A percentile compares a stretch with the other conserved stretches of the same genome.
phyloP scores from a whole-genome alignment of 495 filamentous ascomycete genomes.

The Lindgomyces ingoldianus region DNA sequence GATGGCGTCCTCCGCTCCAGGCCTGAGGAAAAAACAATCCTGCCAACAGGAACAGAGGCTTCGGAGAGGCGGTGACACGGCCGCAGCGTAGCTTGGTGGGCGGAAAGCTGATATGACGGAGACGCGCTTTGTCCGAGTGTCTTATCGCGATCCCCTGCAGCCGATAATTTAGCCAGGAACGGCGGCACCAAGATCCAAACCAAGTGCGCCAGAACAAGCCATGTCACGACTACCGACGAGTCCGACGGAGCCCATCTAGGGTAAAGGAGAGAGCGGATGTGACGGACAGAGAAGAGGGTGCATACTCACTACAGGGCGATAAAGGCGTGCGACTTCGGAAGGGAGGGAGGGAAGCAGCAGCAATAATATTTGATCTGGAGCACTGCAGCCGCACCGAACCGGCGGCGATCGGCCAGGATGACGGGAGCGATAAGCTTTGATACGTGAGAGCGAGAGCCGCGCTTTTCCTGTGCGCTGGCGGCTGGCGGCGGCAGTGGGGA shows the following conservation, averaged over 20 bases:
- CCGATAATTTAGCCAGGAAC: conserved; percentile 38
- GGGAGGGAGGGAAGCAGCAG: not conserved
- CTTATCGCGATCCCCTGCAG: conserved; percentile 40
- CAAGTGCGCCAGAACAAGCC: conserved; percentile 7
- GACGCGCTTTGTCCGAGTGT: conserved; percentile 34
- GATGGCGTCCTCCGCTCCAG: conserved; percentile 29
- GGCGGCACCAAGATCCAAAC: conserved; percentile 13
- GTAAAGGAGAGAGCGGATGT: not conserved
- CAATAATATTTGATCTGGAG: conserved; percentile 4
- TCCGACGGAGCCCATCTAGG: not conserved
- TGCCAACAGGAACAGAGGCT: conserved; percentile 26
- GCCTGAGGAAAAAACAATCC: conserved; percentile 18
- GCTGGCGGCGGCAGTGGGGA: conserved; percentile 22
- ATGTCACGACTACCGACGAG: not conserved
- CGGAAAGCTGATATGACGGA: conserved; percentile 33
- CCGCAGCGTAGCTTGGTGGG: conserved; percentile 22
- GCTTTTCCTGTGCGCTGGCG: conserved; percentile 22
- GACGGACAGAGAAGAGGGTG: not conserved
- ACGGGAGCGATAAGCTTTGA: conserved; percentile 29
- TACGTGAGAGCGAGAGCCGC: conserved; percentile 21
- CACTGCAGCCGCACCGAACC: conserved; percentile 20
- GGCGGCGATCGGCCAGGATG: conserved; percentile 15
- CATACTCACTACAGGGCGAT: conserved; percentile 8
- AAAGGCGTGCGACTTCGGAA: conserved; percentile 14
- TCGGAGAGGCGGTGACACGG: conserved; percentile 38